A percentile compares a stretch with the other conserved stretches of the same genome.
Conservation (phyloP, 768 basidiomycete species). For the Podaxis sp. region DNA sequence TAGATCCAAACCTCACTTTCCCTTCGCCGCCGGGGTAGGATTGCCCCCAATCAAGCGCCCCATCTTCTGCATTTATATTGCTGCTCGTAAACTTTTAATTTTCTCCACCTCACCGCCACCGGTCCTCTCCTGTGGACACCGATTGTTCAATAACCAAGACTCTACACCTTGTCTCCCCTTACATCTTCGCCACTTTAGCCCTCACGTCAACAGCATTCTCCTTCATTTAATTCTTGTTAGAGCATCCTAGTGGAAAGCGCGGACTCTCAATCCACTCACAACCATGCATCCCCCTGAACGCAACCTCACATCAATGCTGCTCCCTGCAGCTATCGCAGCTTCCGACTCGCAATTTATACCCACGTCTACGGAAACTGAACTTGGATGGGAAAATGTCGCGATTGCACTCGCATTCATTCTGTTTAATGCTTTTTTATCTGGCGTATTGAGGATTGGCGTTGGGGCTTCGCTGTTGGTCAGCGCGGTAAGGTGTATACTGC, state of each 20-base stretch:
- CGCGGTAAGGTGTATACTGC: slow-evolving; percentile 72
- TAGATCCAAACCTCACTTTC: background rate
- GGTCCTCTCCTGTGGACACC: too few species aligned
- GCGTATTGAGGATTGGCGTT: slow-evolving; percentile 64
- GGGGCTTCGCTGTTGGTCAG: slow-evolving; percentile 68
- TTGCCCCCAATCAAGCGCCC: background rate
- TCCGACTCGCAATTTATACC: background rate
- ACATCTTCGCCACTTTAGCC: background rate
- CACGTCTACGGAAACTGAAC: slow-evolving; percentile 16
- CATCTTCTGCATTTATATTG: background rate
- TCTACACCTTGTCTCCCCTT: background rate
- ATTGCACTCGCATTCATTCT: slow-evolving; percentile 76
- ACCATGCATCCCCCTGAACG: background rate
- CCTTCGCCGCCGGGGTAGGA: background rate
- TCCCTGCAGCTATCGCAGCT: background rate
- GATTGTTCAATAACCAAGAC: too few species aligned
- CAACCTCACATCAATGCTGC: background rate
- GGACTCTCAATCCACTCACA: background rate
- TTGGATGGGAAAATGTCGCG: slow-evolving; percentile 75
- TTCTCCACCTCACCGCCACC: background rate
- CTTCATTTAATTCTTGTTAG: background rate
- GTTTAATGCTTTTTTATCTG: slow-evolving; percentile 69
- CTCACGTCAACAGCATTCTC: background rate
- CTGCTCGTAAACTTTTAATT: background rate
- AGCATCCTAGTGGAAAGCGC: background rate